Evolutionary conservation across 1,284 basidiomycete genomes (phyloP), one percentile per base, ranked within the genome.

Genomic region (Ceratobasidium sp.): DNA sequence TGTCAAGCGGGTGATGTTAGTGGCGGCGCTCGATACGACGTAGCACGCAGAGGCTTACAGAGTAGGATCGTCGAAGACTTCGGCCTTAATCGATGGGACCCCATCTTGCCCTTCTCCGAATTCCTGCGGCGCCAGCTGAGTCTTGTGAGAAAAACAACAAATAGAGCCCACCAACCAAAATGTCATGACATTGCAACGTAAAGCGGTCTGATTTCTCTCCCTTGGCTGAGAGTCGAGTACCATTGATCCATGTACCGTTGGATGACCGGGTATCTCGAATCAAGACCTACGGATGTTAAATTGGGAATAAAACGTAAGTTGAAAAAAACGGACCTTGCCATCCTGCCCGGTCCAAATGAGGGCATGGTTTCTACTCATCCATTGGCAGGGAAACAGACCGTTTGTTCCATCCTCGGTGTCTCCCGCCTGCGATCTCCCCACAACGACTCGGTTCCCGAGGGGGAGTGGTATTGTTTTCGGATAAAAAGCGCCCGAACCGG

Each of bases 291-390:
- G 27, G 13, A 47, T 2, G 5, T 11, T 66, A 2, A 64, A 50
- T 46, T 39, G 25, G 21, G 27, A 13, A 19, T 54, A 33, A 54
- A 41, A 46, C 41, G 25, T 25, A 33, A 46, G 27, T 52, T 46
- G 30, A 23, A 54, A 25, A 46, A 41, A 66, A 33, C 52, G 11
- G 2, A 66, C 62, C 52, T 66, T 66, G 36, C 62, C 52, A 29
- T 66, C 62, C 14, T 33, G 50, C 2, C 62, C 62, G 2, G 52
- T 41, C 62, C 62, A 66, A 16, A 66, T 25, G 16, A 66, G 39
- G 25, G 62, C 62, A 56, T 66, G 62, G 41, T 66, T 66, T 30
- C 62, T 42, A 21, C 62, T 66, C 62, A 66, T 66, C 62, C 62
- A 66, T 21, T 66, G 62, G 52, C 62, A 66, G 21, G 62, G 30